phyloP scores from a whole-genome alignment of 2,329 filamentous ascomycete genomes.

The Ustulina deusta region DNA sequence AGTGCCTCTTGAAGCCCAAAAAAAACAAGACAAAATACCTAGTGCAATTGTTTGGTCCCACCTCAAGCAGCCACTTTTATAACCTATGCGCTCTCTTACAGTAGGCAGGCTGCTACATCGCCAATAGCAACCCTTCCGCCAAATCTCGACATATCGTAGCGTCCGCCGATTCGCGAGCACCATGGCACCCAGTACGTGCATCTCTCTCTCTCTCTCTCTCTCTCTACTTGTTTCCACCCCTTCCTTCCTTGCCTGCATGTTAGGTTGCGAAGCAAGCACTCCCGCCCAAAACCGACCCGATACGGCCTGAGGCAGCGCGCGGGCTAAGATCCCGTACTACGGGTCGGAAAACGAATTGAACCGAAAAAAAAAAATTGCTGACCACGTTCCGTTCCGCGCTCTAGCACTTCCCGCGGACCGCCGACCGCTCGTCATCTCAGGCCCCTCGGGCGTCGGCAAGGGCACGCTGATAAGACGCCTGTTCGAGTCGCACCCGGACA shows the following conservation, averaged over 20 bases:
- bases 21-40: neutral
- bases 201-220: neutral
- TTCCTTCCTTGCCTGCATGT: neutral
- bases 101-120: constrained; percentile 28
- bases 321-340: no score
- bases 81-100: constrained; percentile 34
- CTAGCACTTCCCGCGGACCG: constrained; percentile 56
- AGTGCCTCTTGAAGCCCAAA: neutral
- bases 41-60: constrained; percentile 14
- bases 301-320: constrained; percentile 11
- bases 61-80: constrained; percentile 16
- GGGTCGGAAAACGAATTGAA: no score
- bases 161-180: constrained; percentile 38
- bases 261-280: neutral
- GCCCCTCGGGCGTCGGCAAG: constrained; percentile 84
- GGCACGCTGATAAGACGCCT: constrained; percentile 81
- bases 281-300: neutral
- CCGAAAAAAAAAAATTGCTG: constrained; percentile 6
- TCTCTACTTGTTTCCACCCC: neutral
- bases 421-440: constrained; percentile 81
- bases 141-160: constrained; percentile 30
- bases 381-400: constrained; percentile 15
- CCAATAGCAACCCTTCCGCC: constrained; percentile 19
- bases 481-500: constrained; percentile 66
- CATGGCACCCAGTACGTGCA: constrained; percentile 51